Base-by-base conservation (phyloP, 1,139 yeast genomes). In the Suhomyces panamericanus region DNA sequence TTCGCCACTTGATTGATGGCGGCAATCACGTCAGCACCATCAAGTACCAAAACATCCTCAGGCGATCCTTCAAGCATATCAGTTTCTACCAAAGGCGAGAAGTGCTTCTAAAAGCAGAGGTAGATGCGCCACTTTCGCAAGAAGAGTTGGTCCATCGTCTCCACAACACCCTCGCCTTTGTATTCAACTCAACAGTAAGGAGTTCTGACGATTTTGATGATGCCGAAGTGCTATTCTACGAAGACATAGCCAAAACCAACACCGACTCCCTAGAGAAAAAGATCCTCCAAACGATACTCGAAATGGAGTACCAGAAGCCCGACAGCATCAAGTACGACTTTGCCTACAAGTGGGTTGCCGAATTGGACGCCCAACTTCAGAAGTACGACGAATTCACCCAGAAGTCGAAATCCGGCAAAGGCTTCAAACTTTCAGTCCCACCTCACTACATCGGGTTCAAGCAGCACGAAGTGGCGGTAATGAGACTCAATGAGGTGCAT, bases 141-240 rank as follows among this genome's bases (percentile, higher is more conserved):
- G 36, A 37, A 0, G 64, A 66, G 28, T 29, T 67, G 11, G 46
- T 60, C 4, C 42, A 50, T 15, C 49, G 78, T 16, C 39, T 68
- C 29, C 46, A 61, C 26, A 70, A 70, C 47, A 69, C 78, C 2
- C 52, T 67, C 28, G 66, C 61, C 15, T 73, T 73, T 54, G 69
- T 72, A 3, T 67, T 65, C 53, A 73, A 73, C 50, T 63, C 74
- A 4, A 66, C 76, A 0, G 70, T 71, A 35, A 44, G 48, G 34
- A 10, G 54, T 49, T 17, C 48, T 35, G 11, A 53, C 48, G 26
- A 57, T 44, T 43, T 48, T 6, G 47, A 52, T 2, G 50, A 50
- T 15, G 49, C 48, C 5, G 55, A 51, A 11, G 57, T 58, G 1
- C 35, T 54, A 3, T 65, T 57, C 42, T 62, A 49, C 39, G 53